A percentile compares a stretch with the other conserved stretches of the same genome.
phyloP scores from a whole-genome alignment of 2,329 filamentous ascomycete species.

The Fusarium sp. region DNA sequence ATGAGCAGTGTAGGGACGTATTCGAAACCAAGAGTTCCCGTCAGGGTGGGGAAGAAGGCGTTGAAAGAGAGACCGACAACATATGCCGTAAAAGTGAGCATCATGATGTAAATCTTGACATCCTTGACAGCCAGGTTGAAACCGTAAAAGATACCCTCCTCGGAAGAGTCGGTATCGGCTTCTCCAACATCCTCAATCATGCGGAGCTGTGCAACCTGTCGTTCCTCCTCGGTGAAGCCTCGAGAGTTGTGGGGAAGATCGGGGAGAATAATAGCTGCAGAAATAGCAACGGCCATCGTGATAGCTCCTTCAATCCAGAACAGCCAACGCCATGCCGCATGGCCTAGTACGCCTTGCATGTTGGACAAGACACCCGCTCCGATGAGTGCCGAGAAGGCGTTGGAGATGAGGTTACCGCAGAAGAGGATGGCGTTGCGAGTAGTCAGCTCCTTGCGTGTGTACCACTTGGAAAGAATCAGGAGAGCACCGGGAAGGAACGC shows the following conservation, averaged over 20 bases:
- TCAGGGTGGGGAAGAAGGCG: constrained; percentile 67
- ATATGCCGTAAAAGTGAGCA: constrained; percentile 70
- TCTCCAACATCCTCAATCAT: constrained; percentile 69
- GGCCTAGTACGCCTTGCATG: constrained; percentile 65
- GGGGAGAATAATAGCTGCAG: constrained; percentile 60
- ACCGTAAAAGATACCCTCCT: constrained; percentile 63
- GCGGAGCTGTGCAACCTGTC: constrained; percentile 63
- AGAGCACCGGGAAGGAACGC: constrained; percentile 73
- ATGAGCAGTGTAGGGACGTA: constrained; percentile 65
- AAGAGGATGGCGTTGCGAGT: constrained; percentile 67
- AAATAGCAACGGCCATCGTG: constrained; percentile 61
- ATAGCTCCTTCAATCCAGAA: constrained; percentile 68
- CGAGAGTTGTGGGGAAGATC: constrained; percentile 66
- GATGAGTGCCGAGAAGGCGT: constrained; percentile 68
- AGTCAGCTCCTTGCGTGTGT: constrained; percentile 69
- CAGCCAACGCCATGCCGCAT: constrained; percentile 70
- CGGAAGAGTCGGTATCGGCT: constrained; percentile 61
- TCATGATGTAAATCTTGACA: constrained; percentile 71
- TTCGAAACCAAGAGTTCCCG: constrained; percentile 62
- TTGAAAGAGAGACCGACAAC: constrained; percentile 69
- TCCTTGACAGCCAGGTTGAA: constrained; percentile 70
- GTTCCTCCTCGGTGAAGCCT: constrained; percentile 70
- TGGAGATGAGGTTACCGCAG: constrained; percentile 69
- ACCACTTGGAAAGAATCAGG: constrained; percentile 73
- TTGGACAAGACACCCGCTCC: constrained; percentile 68